Percentiles rank a stretch among this genome's conserved stretches.
phyloP scores from a whole-genome alignment of 441 rosid species.

The Jatropha multifida region DNA sequence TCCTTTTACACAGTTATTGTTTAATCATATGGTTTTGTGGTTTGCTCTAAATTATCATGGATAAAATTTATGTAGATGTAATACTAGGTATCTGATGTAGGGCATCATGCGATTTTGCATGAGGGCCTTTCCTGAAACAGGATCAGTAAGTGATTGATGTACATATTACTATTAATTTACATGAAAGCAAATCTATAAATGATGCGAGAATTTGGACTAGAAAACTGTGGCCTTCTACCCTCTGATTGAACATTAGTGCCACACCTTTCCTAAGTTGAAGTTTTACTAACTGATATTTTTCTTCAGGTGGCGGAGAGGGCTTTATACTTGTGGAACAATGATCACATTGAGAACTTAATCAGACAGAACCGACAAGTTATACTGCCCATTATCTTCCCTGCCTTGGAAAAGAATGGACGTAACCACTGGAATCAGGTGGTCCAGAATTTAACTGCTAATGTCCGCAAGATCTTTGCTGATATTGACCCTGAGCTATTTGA shows the following conservation, averaged over 20 bases:
- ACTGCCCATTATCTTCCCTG: constrained; percentile 64
- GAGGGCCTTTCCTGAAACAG: neutral
- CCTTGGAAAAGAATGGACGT: constrained; percentile 59
- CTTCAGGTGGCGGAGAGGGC: constrained; percentile 81
- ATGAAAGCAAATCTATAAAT: neutral
- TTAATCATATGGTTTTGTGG: neutral
- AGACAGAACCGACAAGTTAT: constrained; percentile 59
- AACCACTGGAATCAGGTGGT: constrained; percentile 77
- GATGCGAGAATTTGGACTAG: neutral
- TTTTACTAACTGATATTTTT: neutral
- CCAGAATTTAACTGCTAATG: constrained; percentile 63
- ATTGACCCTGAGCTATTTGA: constrained; percentile 61
- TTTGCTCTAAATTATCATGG: neutral
- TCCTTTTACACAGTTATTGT: neutral
- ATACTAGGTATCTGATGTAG: neutral
- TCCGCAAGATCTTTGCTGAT: constrained; percentile 59
- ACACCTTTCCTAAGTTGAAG: neutral
- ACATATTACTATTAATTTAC: neutral
- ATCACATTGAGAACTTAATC: constrained; percentile 70
- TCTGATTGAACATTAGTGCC: neutral
- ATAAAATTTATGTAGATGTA: neutral
- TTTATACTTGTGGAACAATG: constrained; percentile 75
- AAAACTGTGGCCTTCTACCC: neutral
- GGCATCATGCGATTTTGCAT: neutral
- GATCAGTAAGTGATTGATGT: neutral